Evolutionary conservation across 257 asterid species (phyloP), one percentile per base, ranked within the genome.

Genomic region (Salvia rosmarinus): DNA sequence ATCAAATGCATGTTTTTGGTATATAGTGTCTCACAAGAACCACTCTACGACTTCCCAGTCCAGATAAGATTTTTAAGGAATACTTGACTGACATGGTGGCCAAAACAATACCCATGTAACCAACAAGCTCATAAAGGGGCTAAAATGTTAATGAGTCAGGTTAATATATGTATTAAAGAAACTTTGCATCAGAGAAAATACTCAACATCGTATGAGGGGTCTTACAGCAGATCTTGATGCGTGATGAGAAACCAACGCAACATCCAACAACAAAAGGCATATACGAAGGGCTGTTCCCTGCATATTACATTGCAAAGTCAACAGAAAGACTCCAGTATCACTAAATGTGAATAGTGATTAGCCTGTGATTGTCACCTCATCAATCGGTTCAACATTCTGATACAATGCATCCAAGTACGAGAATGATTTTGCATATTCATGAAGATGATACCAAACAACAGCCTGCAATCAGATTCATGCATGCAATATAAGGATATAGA

Each of bases 241-340:
- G 72, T 86, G 80, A 63, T 82, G 85, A 51, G 92, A 81, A 75
- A 82, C 86, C 75, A 90, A 78, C 9, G 95, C 91, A 71, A 87
- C 98, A 86, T 93, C 98, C 86, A 93, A 81, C 78, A 93, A 80
- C 79, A 93, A 74, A 75, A 90, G 90, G 87, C 96, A 89, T 77
- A 93, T 85, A 43, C 85, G 95, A 66, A 87, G 89, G 70, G 97
- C 95, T 54, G 86, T 86, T 69, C 83, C 95, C 98, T 93, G 95
- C 82, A 89, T 5, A 75, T 75, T 63, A 77, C 57, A 62, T 60
- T 32, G 50, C 23, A 63, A 74, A 49, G 72, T 81, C 64, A 81
- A 73, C 40, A 46, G 54, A 71, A 17, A 32, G 14, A 56, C 56
- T 25, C 56, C 54, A 28, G 42, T 10, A 78, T 75, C 55, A 42